These are phyloP conservation scores for Chrysochromulina parva DNA, from an alignment of 78 protist species.

Conservation along the genomic window DNA sequence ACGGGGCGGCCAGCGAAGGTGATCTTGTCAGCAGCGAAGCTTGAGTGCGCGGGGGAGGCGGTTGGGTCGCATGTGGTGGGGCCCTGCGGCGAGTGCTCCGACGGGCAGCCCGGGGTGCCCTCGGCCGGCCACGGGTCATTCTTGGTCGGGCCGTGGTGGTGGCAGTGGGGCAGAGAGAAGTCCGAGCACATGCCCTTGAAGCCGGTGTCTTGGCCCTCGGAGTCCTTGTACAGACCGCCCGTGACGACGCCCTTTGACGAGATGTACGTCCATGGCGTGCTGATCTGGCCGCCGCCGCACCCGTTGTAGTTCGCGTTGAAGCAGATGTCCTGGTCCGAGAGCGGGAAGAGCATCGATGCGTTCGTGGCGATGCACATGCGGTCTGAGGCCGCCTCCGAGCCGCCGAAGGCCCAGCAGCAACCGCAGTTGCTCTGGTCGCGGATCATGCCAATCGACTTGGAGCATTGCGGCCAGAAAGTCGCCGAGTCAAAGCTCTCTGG, in stretches of 20 bases:
- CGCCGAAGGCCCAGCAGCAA: conserved; percentile 45
- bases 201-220: neutral
- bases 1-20: neutral
- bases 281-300: conserved; percentile 63
- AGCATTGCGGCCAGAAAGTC: neutral
- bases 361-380: conserved; percentile 42
- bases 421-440: conserved; percentile 66
- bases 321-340: conserved; percentile 43
- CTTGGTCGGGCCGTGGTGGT: conserved; percentile 35
- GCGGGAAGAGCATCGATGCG: neutral
- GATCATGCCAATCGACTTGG: conserved; percentile 45
- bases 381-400: conserved; percentile 31
- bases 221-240: neutral
- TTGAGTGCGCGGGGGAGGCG: neutral
- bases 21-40: neutral
- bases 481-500: conserved; percentile 7
- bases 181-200: neutral
- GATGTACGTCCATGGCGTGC: conserved; percentile 47
- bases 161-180: conserved; percentile 38
- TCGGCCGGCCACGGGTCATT: conserved; percentile 28
- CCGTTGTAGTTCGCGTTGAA: conserved; percentile 29
- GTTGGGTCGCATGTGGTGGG: conserved; percentile 8
- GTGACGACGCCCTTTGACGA: neutral
- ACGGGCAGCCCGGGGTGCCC: conserved; percentile 43
- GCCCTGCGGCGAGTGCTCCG: conserved; percentile 16